Base-by-base conservation (phyloP, 345 rosid species). In the Laguncularia racemosa region DNA sequence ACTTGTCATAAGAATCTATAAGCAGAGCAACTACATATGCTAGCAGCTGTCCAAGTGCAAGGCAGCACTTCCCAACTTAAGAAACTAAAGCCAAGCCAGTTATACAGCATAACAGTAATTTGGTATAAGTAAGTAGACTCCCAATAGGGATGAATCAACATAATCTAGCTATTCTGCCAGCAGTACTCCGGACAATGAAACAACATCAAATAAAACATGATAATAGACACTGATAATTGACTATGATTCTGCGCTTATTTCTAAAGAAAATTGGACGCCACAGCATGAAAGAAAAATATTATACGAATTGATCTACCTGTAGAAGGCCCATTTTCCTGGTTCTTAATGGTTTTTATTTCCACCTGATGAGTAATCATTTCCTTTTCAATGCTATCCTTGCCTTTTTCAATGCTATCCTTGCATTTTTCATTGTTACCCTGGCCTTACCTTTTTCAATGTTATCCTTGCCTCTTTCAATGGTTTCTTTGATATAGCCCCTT, bases 281-380 rank as follows among this genome's bases (percentile, higher is more conserved):
- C 45, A 38, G 16, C 16, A 12, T 28, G 17, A 38, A 12, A 45
- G 46, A 54, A 40, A 50, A 26, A 51, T 18, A 50, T 3, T 50
- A 50, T 16, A 11, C 16, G 59, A 46, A 38, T 19, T 55, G 50
- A 56, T 65, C 51, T n/a, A 81, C 96, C 89, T 51, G 66, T 76
- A 71, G 74, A 65, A 53, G 56, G 70, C 51, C 79, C 93, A 74
- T 80, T 81, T 63, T 83, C 96, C 55, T 73, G 81, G 52, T 59
- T 73, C 50, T 64, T 76, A 57, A 50, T 67, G 67, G 45, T 71
- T 61, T 65, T 73, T 73, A 79, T 81, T 19, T 80, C 85, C 44
- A 63, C 82, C 63, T 76, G 83, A 67, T 83, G 84, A 33, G 66
- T 52, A 71, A 48, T 56, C 80, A 76, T 76, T 55, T 76, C 91